phyloP scores from a whole-genome alignment of 306 rosid genomes.

The Heteromeles arbutifolia region DNA sequence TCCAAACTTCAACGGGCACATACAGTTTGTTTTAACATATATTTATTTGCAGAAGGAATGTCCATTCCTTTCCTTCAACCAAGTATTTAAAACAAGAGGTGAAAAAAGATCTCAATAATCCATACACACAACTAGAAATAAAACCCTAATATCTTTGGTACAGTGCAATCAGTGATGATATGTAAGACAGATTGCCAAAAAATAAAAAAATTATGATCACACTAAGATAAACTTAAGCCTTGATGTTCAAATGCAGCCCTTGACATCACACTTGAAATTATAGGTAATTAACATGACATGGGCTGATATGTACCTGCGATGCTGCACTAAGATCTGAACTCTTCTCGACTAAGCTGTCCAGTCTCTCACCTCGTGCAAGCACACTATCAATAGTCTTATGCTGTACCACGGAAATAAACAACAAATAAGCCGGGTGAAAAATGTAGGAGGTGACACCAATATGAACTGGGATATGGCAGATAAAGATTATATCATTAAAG shows the following conservation, averaged over 20 bases:
- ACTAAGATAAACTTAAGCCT: background rate
- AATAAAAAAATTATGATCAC: background rate
- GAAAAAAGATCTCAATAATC: background rate
- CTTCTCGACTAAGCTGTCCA: slow-evolving; percentile 98
- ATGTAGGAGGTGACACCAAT: background rate
- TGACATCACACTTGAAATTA: background rate
- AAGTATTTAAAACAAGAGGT: background rate
- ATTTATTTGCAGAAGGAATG: background rate
- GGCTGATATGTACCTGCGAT: slow-evolving; percentile 57
- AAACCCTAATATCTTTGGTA: background rate
- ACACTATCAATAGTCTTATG: slow-evolving; percentile 97
- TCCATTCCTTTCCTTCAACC: background rate
- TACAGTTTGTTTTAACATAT: background rate
- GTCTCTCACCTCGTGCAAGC: slow-evolving; percentile 90
- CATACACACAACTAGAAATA: background rate
- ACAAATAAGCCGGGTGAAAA: background rate
- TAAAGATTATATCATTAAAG: background rate
- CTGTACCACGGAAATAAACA: slow-evolving; percentile 36
- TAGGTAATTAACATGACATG: background rate
- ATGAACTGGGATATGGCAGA: background rate
- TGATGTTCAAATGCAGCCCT: background rate
- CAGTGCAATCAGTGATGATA: background rate
- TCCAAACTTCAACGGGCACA: background rate
- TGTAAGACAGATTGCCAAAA: background rate
- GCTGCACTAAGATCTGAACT: slow-evolving; percentile 99